Conservation (phyloP, 495 filamentous ascomycete species). For the Penicillium subrubescens region DNA sequence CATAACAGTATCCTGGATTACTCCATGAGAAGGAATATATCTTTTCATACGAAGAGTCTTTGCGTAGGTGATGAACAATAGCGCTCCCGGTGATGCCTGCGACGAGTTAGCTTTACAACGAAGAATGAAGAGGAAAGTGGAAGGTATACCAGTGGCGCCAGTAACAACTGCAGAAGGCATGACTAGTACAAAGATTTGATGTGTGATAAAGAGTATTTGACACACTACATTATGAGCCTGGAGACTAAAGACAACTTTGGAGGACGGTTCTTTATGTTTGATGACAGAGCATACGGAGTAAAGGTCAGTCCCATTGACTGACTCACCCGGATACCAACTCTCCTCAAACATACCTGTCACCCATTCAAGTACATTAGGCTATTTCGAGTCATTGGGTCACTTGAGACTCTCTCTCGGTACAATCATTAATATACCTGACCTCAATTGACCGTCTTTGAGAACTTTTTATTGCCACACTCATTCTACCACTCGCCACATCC, state of each 20-base stretch:
- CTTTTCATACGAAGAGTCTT: background rate
- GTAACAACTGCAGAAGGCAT: background rate
- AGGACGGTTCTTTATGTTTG: too few species aligned
- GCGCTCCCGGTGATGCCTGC: background rate
- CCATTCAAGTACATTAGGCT: constrained; percentile 25
- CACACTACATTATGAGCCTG: too few species aligned
- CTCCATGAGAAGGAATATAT: background rate
- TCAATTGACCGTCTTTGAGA: constrained; percentile 6
- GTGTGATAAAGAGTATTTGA: too few species aligned
- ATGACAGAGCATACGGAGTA: too few species aligned
- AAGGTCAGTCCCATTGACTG: constrained; percentile 12
- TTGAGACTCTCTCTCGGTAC: constrained; percentile 1
- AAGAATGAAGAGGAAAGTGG: too few species aligned
- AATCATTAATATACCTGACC: background rate
- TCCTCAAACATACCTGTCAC: constrained; percentile 26
- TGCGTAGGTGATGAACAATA: background rate
- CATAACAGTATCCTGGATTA: background rate
- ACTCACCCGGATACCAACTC: constrained; percentile 21
- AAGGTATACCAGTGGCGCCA: background rate
- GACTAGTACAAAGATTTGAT: too few species aligned
- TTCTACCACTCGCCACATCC: constrained; percentile 10
- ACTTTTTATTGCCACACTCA: constrained; percentile 14
- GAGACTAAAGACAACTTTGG: too few species aligned
- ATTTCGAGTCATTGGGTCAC: background rate
- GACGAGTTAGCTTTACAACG: background rate